A percentile compares a stretch with the other conserved stretches of the same genome.
These are phyloP conservation scores for Bipolaris cookei DNA, from an alignment of 2,329 filamentous ascomycete species.

Conservation along the genomic window DNA sequence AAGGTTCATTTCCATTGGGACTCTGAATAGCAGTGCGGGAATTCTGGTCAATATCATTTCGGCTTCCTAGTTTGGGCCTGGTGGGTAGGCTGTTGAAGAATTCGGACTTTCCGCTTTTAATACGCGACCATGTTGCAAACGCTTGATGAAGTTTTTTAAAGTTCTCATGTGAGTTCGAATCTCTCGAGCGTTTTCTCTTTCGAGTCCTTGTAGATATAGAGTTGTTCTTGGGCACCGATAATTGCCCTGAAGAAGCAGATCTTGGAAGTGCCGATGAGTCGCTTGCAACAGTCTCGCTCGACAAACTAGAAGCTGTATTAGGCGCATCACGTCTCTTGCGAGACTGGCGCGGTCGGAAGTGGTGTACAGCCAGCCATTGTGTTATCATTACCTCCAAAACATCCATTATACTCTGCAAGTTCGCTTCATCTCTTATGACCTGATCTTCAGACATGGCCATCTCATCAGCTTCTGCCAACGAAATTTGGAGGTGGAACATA, in stretches of 20 bases:
- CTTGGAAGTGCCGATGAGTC: background rate
- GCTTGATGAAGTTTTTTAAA: slow-evolving; percentile 13
- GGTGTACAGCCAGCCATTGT: slow-evolving; percentile 76
- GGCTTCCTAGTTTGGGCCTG: slow-evolving; percentile 6
- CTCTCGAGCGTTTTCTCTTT: slow-evolving; percentile 32
- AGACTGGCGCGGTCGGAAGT: slow-evolving; percentile 64
- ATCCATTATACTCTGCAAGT: slow-evolving; percentile 64
- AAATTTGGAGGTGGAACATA: slow-evolving; percentile 82
- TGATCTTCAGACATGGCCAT: slow-evolving; percentile 25
- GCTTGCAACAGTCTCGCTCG: background rate
- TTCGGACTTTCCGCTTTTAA: slow-evolving; percentile 50
- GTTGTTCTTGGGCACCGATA: background rate
- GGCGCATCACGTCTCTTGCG: slow-evolving; percentile 16
- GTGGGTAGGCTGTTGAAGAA: slow-evolving; percentile 40
- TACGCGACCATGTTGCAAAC: slow-evolving; percentile 52
- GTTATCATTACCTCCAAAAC: slow-evolving; percentile 72
- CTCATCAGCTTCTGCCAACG: slow-evolving; percentile 40
- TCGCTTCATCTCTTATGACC: slow-evolving; percentile 33
- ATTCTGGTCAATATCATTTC: background rate
- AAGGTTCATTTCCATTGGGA: background rate
- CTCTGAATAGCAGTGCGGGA: background rate
- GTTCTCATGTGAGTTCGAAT: background rate
- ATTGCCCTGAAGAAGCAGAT: background rate
- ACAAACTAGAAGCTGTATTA: slow-evolving; percentile 4
- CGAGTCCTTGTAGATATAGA: background rate